Conservation (phyloP, 108 stramenopile genomes). For the Skeletonema potamos region DNA sequence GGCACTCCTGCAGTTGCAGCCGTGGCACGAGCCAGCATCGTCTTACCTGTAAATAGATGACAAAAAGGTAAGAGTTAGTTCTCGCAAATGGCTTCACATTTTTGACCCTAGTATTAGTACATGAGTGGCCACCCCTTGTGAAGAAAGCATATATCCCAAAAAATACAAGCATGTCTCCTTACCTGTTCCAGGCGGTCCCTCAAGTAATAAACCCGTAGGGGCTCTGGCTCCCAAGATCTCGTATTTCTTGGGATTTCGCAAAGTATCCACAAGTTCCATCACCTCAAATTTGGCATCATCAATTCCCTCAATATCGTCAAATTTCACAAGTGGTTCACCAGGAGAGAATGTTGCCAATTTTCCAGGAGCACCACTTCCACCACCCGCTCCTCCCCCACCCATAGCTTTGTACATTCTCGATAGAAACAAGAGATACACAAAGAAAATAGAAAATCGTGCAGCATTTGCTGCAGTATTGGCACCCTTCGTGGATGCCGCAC, state of each 20-base stretch:
- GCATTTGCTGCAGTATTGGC: conserved; percentile 34
- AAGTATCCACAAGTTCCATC: conserved; percentile 86
- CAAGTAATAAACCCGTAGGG: conserved; percentile 79
- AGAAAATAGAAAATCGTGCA: conserved; percentile 49
- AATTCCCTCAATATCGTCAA: conserved; percentile 86
- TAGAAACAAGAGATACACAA: conserved; percentile 66
- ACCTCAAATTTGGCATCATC: conserved; percentile 84
- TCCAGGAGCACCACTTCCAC: conserved; percentile 51
- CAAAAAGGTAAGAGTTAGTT: not conserved
- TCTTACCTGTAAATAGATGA: conserved; percentile 61
- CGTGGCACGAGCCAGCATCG: conserved; percentile 82
- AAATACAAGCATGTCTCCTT: not conserved
- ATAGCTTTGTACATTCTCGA: conserved; percentile 67
- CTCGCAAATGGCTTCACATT: not conserved
- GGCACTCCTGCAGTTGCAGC: conserved; percentile 88
- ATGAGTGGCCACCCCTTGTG: not conserved
- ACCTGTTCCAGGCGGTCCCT: conserved; percentile 66
- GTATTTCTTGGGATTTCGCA: conserved; percentile 83
- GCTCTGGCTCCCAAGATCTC: conserved; percentile 84
- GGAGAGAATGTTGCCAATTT: conserved; percentile 56
- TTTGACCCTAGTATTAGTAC: not conserved
- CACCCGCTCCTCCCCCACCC: conserved; percentile 39
- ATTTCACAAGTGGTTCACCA: conserved; percentile 61
- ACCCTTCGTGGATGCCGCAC: conserved; percentile 56
- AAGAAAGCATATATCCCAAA: not conserved